These are phyloP conservation scores for Hydnomerulius pinastri DNA, from an alignment of 768 basidiomycete species.

Conservation along the genomic window DNA sequence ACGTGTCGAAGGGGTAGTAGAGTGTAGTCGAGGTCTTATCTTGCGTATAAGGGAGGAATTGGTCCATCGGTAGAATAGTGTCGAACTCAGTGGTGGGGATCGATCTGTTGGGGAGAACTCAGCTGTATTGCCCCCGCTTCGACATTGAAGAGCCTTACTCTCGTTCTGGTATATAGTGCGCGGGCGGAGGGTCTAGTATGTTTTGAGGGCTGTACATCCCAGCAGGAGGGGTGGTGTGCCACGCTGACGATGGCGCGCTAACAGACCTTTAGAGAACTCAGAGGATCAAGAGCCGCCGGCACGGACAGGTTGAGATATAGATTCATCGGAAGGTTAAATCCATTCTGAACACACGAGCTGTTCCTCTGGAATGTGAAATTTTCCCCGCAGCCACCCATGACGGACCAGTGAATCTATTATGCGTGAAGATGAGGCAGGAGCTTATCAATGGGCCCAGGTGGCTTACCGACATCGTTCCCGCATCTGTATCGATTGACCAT, in stretches of 20 bases:
- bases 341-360: neutral
- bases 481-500: neutral
- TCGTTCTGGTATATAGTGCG: constrained; percentile 4
- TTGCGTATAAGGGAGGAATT: constrained; percentile 2
- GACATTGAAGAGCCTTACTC: neutral
- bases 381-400: constrained; percentile 3
- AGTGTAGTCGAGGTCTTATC: neutral
- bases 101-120: neutral
- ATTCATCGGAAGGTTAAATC: constrained; percentile 3
- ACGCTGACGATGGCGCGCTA: neutral
- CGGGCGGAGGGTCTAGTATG: constrained; percentile 1
- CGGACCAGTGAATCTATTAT: constrained; percentile 3
- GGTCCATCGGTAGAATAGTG: neutral
- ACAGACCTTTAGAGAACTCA: no score
- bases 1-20: constrained; percentile 8
- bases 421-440: neutral
- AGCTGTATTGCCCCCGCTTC: neutral
- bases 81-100: neutral
- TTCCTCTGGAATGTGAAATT: neutral
- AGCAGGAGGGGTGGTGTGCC: constrained; percentile 1
- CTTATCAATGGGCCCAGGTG: neutral
- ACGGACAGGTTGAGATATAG: constrained; percentile 6
- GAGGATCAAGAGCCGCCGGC: neutral
- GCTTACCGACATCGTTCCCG: constrained; percentile 5
- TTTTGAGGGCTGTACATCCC: neutral